A percentile compares a stretch with the other conserved stretches of the same genome.
phyloP scores from a whole-genome alignment of 2,329 filamentous ascomycete genomes.

The Alternaria sp. region DNA sequence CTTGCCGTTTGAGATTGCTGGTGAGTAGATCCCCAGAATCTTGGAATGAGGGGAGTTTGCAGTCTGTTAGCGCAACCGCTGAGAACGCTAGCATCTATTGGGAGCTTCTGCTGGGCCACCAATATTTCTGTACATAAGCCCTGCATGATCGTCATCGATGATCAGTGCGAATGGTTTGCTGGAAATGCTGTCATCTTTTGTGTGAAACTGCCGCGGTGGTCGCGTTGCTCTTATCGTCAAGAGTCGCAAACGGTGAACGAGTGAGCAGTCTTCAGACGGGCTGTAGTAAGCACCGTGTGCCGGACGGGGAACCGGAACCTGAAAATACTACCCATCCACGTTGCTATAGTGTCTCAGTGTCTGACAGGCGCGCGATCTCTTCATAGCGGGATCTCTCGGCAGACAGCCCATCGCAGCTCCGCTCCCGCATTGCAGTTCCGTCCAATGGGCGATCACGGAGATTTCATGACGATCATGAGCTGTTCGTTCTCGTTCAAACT shows the following conservation, averaged over 20 bases:
- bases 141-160: conserved; percentile 41
- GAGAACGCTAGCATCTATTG: conserved; percentile 19
- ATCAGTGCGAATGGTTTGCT: conserved; percentile 24
- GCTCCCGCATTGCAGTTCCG: conserved; percentile 10
- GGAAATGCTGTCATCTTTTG: conserved; percentile 32
- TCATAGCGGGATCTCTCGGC: conserved; percentile 31
- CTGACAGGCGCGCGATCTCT: conserved; percentile 14
- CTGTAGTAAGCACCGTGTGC: conserved; percentile 8
- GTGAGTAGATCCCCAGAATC: conserved; percentile 13
- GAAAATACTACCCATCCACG: neutral
- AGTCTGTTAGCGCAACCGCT: conserved; percentile 10
- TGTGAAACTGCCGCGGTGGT: conserved; percentile 12
- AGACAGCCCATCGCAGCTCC: conserved; percentile 12
- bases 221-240: conserved; percentile 21
- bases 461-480: conserved; percentile 18
- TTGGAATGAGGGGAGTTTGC: neutral
- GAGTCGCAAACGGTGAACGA: conserved; percentile 10
- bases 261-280: neutral
- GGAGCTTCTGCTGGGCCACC: conserved; percentile 41
- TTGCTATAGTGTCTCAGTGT: conserved; percentile 3
- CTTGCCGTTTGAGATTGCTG: conserved; percentile 15
- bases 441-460: conserved; percentile 21
- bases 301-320: conserved; percentile 17
- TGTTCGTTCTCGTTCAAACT: conserved; percentile 10
- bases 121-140: conserved; percentile 47